Base-by-base conservation (phyloP, 352 stramenopile genomes). In the Saprolegnia parasitica region DNA sequence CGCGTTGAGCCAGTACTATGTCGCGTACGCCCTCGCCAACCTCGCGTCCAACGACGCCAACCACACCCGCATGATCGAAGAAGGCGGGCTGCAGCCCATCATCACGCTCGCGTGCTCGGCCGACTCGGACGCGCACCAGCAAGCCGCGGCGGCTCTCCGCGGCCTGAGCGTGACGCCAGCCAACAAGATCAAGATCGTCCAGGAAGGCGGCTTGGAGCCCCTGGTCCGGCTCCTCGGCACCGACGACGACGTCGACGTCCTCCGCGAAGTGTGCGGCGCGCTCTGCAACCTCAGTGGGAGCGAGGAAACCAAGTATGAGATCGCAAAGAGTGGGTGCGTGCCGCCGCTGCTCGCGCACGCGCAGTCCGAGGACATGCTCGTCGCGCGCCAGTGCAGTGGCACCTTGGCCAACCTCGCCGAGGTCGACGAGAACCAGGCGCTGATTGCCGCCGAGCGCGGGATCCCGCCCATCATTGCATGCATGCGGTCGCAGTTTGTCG, bases 271-370 rank as follows among this genome's bases (percentile, higher is more conserved):
- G 1, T 98, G 91, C 58, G 95, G 92, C 0, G 93, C 92, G 4
- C 76, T 99, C 0, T 98, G 90, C 71, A 99, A 99, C 76, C 80
- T 99, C 32, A 97, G 93, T 6, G 77, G 97, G 39, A 93, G 87
- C 37, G 95, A 98, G 58, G 95, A 99, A 73, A 98, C 96, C 73
- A 98, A 98, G 76, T 98, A 98, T 70, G 96, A 98, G 74, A 96
- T 99, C 42, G 86, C 90, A 20, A 98, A 98, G 72, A 96, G 83
- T 56, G 96, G 96, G 3, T 90, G 89, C 4, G 85, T 98, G 16
- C 65, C 86, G 15, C 87, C 91, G 21, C 78, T 99, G 2, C 94
- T 98, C 39, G 77, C 81, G 5, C 88, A 97, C 47, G 93, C 96
- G 13, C 86, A 97, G 73, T 97, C 83, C 8, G 93, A 98, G 72